A percentile compares a stretch with the other conserved stretches of the same genome.
Evolutionary conservation across 73 alveolate genomes (phyloP).

Genomic region (Urostyla sp.): DNA sequence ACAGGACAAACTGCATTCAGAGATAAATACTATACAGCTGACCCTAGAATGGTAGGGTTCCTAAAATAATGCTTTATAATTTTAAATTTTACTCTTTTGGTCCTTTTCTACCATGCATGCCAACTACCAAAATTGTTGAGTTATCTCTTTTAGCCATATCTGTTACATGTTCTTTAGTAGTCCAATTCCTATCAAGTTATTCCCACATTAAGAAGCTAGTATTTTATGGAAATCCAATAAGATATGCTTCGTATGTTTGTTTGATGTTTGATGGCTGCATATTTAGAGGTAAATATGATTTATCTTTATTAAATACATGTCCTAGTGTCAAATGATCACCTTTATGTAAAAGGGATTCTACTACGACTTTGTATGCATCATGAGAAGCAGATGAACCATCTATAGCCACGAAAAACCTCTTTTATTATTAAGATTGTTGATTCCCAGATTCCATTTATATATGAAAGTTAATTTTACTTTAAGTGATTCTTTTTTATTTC

Average conservation of each 20-base stretch:
- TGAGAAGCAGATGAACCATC: constrained; percentile 72
- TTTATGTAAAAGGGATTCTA: constrained; percentile 23
- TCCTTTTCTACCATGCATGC: constrained; percentile 76
- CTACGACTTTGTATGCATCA: constrained; percentile 52
- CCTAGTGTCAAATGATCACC: constrained; percentile 41
- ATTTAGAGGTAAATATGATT: constrained; percentile 50
- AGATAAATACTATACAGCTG: constrained; percentile 71
- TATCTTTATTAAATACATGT: constrained; percentile 59
- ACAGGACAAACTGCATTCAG: constrained; percentile 67
- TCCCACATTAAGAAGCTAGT: constrained; percentile 46
- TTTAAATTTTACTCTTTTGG: constrained; percentile 60
- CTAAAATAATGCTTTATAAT: not conserved
- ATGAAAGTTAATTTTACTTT: too few species aligned
- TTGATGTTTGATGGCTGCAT: constrained; percentile 51
- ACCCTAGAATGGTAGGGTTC: constrained; percentile 74
- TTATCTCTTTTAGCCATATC: constrained; percentile 25
- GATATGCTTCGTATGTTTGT: constrained; percentile 45
- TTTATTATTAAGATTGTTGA: not conserved
- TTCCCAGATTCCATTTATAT: too few species aligned
- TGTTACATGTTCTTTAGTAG: constrained; percentile 62
- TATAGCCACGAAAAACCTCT: constrained; percentile 32
- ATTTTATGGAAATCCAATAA: not conserved
- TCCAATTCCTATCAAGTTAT: not conserved
- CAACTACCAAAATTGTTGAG: constrained; percentile 51
- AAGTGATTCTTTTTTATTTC: too few species aligned